Percentiles rank a stretch among this genome's conserved stretches.
These are phyloP conservation scores for Geotrichum bryndzae DNA, from an alignment of 1,139 yeast genomes.

Conservation along the genomic window DNA sequence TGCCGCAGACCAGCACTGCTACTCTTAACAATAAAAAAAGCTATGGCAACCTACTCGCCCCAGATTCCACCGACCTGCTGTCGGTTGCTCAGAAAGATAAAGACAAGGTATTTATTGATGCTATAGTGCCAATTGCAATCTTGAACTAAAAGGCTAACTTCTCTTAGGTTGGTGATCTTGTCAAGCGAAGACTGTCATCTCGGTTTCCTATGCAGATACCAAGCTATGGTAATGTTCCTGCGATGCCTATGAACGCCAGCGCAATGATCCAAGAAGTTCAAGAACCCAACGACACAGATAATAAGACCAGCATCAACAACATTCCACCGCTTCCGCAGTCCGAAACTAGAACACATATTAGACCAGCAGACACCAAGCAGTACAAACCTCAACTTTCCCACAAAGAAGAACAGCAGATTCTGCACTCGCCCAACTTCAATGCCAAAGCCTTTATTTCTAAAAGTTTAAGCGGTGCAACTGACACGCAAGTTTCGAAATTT, in stretches of 20 bases:
- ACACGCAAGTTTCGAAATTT: conserved; percentile 67
- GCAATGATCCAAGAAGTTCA: conserved; percentile 25
- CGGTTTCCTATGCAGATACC: conserved; percentile 18
- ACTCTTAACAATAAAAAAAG: conserved; percentile 9
- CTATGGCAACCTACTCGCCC: conserved; percentile 22
- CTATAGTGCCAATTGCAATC: conserved; percentile 6
- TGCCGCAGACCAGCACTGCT: conserved; percentile 19
- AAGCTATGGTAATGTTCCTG: conserved; percentile 21
- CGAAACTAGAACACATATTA: not conserved
- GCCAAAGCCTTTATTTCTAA: conserved; percentile 49
- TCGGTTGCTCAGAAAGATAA: conserved; percentile 19
- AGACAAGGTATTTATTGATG: conserved; percentile 17
- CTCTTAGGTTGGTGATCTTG: conserved; percentile 18
- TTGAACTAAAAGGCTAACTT: not conserved
- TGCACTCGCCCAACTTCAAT: conserved; percentile 29
- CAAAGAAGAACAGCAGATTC: conserved; percentile 13
- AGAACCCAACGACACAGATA: not conserved
- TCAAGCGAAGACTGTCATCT: conserved; percentile 17
- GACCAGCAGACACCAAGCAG: not conserved
- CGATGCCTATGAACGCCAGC: conserved; percentile 27
- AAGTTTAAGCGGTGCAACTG: conserved; percentile 59
- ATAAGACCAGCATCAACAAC: not conserved
- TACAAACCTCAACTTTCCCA: not conserved
- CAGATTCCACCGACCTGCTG: conserved; percentile 20
- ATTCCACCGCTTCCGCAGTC: conserved; percentile 5